These are phyloP conservation scores for Mycosarcoma mackinlayi DNA, from an alignment of 1,284 basidiomycete genomes.

Conservation along the genomic window DNA sequence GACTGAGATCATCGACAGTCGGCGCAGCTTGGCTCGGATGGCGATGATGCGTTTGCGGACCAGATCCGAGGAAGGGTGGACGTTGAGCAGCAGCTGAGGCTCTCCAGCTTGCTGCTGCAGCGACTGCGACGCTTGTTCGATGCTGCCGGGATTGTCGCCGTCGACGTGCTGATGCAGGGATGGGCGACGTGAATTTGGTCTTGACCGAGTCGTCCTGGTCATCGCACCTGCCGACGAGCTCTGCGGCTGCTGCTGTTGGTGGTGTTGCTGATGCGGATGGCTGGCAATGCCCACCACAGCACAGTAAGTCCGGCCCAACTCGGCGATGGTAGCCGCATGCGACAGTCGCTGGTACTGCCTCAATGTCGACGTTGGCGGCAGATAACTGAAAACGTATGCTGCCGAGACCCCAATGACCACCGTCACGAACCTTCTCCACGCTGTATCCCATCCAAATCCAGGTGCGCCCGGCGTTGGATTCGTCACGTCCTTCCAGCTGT, in stretches of 20 bases:
- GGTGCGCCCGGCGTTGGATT: conserved; percentile 57
- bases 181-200: conserved; percentile 7
- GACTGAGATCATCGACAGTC: conserved; percentile 68
- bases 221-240: background rate
- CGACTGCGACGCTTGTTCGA: background rate
- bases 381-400: conserved; percentile 59
- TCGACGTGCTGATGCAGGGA: conserved; percentile 17
- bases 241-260: background rate
- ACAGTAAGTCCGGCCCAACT: conserved; percentile 69
- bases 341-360: conserved; percentile 69
- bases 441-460: conserved; percentile 70
- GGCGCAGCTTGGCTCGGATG: conserved; percentile 68
- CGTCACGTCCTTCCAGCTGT: conserved; percentile 57
- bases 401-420: conserved; percentile 64
- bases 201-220: conserved; percentile 4
- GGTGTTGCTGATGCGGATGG: conserved; percentile 27
- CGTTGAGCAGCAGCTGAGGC: conserved; percentile 12
- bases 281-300: conserved; percentile 68
- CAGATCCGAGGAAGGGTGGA: conserved; percentile 31
- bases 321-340: conserved; percentile 69
- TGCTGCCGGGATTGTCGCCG: background rate
- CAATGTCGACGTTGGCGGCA: conserved; percentile 69
- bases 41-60: conserved; percentile 55
- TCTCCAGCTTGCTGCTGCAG: background rate
- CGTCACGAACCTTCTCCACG: conserved; percentile 70